A percentile compares a stretch with the other conserved stretches of the same genome.
Evolutionary conservation across 2,329 filamentous ascomycete species (phyloP).

Genomic region (Trichophyton verrucosum): DNA sequence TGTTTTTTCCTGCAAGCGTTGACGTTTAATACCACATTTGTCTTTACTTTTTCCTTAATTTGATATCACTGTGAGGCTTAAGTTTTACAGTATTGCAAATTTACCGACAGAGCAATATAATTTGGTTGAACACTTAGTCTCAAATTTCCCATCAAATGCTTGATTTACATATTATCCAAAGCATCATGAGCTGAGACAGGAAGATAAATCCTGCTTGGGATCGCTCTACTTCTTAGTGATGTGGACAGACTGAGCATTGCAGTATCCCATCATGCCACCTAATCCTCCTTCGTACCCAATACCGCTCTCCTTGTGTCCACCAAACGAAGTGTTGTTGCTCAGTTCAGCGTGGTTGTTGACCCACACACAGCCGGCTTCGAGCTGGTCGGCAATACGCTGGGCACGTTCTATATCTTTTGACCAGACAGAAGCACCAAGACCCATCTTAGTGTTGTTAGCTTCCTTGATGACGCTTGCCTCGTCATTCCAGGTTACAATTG

Average conservation of each 20-base stretch:
- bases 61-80: background rate
- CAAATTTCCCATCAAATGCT: background rate
- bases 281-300: slow-evolving; percentile 38
- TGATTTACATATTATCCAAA: no score
- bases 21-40: background rate
- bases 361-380: slow-evolving; percentile 50
- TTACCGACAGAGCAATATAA: no score
- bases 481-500: slow-evolving; percentile 47
- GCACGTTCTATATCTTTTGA: slow-evolving; percentile 41
- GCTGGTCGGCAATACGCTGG: slow-evolving; percentile 39
- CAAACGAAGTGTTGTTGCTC: slow-evolving; percentile 30
- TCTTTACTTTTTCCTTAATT: background rate
- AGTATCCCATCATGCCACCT: slow-evolving; percentile 29
- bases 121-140: no score
- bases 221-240: slow-evolving; percentile 16
- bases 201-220: no score
- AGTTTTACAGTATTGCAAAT: no score
- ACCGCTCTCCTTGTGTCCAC: slow-evolving; percentile 42
- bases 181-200: no score
- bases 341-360: slow-evolving; percentile 39
- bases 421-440: slow-evolving; percentile 48
- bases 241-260: slow-evolving; percentile 28
- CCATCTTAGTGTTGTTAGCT: slow-evolving; percentile 42
- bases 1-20: background rate
- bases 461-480: slow-evolving; percentile 48